phyloP scores from a whole-genome alignment of 1,139 yeast genomes.

The Groenewaldozyma auringiensis region DNA sequence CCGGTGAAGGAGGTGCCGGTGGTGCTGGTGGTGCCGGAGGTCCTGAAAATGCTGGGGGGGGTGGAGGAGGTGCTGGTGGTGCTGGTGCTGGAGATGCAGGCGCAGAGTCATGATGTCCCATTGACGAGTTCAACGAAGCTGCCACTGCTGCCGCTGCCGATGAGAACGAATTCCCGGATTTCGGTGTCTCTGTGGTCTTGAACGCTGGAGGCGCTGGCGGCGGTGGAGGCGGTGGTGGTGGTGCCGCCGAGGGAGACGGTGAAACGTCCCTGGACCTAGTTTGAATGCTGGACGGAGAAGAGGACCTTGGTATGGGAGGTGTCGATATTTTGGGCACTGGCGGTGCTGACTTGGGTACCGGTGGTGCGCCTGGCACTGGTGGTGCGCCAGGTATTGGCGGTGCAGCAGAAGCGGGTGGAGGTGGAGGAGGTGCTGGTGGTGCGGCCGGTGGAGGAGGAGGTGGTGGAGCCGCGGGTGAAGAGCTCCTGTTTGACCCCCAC shows the following conservation, averaged over 20 bases:
- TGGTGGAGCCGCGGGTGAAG: neutral
- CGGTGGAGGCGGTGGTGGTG: constrained; percentile 19
- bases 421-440: constrained; percentile 25
- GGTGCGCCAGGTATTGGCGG: constrained; percentile 12
- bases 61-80: constrained; percentile 9
- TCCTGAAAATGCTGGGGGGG: constrained; percentile 10
- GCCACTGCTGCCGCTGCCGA: constrained; percentile 20
- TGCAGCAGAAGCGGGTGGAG: constrained; percentile 18
- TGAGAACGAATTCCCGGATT: constrained; percentile 10
- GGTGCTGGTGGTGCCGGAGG: constrained; percentile 15
- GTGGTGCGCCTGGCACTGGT: constrained; percentile 16
- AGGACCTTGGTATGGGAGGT: constrained; percentile 11
- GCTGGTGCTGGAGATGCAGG: constrained; percentile 14
- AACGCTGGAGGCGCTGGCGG: constrained; percentile 12
- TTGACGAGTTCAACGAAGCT: constrained; percentile 12
- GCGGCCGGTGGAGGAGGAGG: constrained; percentile 17
- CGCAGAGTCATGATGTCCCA: constrained; percentile 12
- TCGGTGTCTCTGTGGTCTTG: neutral
- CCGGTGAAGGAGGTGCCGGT: constrained; percentile 6
- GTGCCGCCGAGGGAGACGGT: constrained; percentile 21
- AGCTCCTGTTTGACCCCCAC: neutral
- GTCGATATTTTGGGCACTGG: constrained; percentile 19
- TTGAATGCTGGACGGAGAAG: constrained; percentile 13
- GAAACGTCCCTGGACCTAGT: constrained; percentile 7
- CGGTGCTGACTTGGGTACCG: constrained; percentile 9